These are phyloP conservation scores for Exophiala spinifera DNA, from an alignment of 2,329 filamentous ascomycete species.

Conservation along the genomic window DNA sequence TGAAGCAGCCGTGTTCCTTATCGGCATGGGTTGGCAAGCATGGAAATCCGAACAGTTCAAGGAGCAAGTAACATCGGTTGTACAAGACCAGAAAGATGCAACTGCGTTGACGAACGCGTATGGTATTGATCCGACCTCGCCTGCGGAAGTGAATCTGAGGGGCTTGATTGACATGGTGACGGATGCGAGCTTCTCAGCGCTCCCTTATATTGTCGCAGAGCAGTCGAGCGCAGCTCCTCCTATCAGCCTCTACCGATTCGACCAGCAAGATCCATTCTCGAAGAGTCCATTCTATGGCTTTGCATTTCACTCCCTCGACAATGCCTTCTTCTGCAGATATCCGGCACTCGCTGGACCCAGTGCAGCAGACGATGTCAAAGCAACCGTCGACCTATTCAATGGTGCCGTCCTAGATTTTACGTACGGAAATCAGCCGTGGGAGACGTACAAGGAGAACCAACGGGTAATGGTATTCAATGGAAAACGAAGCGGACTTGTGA, in stretches of 20 bases:
- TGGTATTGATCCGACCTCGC: conserved; percentile 3
- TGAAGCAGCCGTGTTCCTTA: conserved; percentile 11
- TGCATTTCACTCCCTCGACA: conserved; percentile 15
- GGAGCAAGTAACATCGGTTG: conserved; percentile 5
- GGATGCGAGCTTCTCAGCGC: conserved; percentile 11
- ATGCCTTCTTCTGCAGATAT: conserved; percentile 16
- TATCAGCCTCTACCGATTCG: conserved; percentile 14
- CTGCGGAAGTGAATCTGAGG: conserved; percentile 5
- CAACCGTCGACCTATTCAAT: conserved; percentile 9
- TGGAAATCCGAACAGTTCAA: conserved; percentile 9
- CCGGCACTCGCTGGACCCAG: conserved; percentile 12
- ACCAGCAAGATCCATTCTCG: conserved; percentile 12
- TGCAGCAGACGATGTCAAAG: conserved; percentile 5
- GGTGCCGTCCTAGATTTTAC: conserved; percentile 8
- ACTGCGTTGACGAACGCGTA: conserved; percentile 9
- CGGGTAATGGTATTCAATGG: conserved; percentile 9
- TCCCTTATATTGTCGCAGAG: conserved; percentile 13
- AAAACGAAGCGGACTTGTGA: conserved; percentile 1
- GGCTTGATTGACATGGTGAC: conserved; percentile 13
- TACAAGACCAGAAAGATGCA: conserved; percentile 5
- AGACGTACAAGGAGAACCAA: not conserved
- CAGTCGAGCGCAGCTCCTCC: conserved; percentile 2
- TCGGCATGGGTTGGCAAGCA: conserved; percentile 4
- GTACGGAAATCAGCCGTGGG: conserved; percentile 11
- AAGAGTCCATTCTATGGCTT: conserved; percentile 11